These are phyloP conservation scores for Naganishia albida DNA, from an alignment of 1,284 basidiomycete genomes.

Conservation along the genomic window DNA sequence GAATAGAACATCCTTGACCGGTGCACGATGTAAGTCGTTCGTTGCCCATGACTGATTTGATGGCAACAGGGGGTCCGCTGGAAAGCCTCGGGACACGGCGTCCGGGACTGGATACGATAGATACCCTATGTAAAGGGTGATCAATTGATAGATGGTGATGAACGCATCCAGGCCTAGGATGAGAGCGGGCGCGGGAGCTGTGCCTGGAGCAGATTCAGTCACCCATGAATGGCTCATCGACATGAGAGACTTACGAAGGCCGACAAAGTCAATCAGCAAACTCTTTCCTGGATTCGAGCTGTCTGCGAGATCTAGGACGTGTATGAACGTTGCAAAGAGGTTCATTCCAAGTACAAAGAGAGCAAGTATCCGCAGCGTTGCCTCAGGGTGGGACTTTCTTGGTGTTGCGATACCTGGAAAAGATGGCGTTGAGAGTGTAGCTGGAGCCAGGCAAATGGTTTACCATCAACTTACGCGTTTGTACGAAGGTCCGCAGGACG, in stretches of 20 bases:
- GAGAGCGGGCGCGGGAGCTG: constrained; percentile 41
- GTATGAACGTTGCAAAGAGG: constrained; percentile 41
- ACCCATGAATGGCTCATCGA: neutral
- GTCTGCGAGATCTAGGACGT: constrained; percentile 43
- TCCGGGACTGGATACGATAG: constrained; percentile 23
- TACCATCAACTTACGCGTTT: constrained; percentile 38
- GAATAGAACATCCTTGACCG: constrained; percentile 19
- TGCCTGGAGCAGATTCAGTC: constrained; percentile 35
- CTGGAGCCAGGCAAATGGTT: neutral
- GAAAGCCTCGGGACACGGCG: constrained; percentile 12
- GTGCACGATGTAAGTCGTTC: neutral
- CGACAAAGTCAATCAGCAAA: constrained; percentile 50
- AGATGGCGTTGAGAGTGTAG: too few relatives aligned
- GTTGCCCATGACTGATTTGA: neutral
- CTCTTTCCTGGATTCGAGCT: constrained; percentile 42
- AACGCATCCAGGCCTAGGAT: constrained; percentile 46
- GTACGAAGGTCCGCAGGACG: constrained; percentile 42
- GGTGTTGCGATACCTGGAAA: constrained; percentile 43
- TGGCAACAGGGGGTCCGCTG: constrained; percentile 15
- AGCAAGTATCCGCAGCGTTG: constrained; percentile 42
- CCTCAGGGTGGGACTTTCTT: constrained; percentile 42
- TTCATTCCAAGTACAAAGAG: constrained; percentile 42
- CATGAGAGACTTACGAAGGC: constrained; percentile 42
- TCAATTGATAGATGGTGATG: constrained; percentile 45
- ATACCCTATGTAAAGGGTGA: constrained; percentile 37